A percentile compares a stretch with the other conserved stretches of the same genome.
These are phyloP conservation scores for Chaetomiaceae sp. DNA, from an alignment of 2,329 filamentous ascomycete species.

Conservation along the genomic window DNA sequence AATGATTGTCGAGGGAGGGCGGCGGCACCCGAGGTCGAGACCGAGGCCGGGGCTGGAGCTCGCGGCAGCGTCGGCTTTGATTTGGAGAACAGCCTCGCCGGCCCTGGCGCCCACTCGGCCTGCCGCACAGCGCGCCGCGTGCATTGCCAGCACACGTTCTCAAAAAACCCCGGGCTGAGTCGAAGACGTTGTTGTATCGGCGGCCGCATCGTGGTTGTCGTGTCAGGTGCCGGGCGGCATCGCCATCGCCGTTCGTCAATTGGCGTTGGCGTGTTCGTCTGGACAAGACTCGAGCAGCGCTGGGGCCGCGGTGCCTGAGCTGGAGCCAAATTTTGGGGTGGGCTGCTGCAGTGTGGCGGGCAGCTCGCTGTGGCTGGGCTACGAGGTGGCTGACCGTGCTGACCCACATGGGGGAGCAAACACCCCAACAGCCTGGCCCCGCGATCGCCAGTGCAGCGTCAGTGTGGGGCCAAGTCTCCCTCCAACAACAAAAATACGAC, in stretches of 20 bases:
- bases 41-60: constrained; percentile 10
- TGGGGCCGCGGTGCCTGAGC: background rate
- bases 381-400: background rate
- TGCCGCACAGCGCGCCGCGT: constrained; percentile 21
- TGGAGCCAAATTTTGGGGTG: background rate
- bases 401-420: too few relatives aligned
- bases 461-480: background rate
- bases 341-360: too few relatives aligned
- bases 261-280: constrained; percentile 5
- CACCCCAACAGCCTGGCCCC: too few relatives aligned
- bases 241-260: constrained; percentile 25
- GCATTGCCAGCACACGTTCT: constrained; percentile 28
- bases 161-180: constrained; percentile 19
- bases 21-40: constrained; percentile 6
- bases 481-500: too few relatives aligned
- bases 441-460: background rate
- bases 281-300: background rate
- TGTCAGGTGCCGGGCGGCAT: constrained; percentile 24
- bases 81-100: constrained; percentile 20
- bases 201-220: constrained; percentile 25
- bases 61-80: constrained; percentile 19
- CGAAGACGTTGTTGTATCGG: constrained; percentile 19
- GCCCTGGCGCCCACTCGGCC: background rate
- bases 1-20: constrained; percentile 22
- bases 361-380: background rate